Evolutionary conservation across 148 eudicot genomes (phyloP), one percentile per base, ranked within the genome.

Genomic region (Linanthus parryae): DNA sequence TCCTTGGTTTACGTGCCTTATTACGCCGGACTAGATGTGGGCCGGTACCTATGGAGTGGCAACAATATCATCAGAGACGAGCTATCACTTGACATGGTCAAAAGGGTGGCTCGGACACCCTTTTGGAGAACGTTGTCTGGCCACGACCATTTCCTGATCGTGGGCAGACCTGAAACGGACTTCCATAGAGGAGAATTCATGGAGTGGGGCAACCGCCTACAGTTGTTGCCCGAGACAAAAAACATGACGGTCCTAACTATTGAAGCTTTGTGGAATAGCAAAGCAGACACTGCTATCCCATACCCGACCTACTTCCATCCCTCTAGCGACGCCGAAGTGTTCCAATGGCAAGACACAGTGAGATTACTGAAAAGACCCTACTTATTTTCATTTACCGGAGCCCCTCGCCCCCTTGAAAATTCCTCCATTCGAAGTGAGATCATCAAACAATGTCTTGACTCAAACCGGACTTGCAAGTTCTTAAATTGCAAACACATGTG

Each of bases 231-330:
- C 0, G 71, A 66, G 44, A 46, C 73, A 3, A 69, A 47, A 33
- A 71, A 70, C 52, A 66, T 78, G 70, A 61, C 83, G 2, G 68
- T 71, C 14, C 56, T 81, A 3, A 66, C 61, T 0, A 76, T 81
- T 14, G 88, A 85, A 40, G 65, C 85, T 2, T 66, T 73, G 48
- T 26, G 34, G 33, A 25, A 35, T 48, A 48, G n/a, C 0, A 65
- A 33, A 9, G 71, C 64, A 20, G 96, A 87, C 53, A 71, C 76
- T 3, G 80, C 83, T 5, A 82, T 87, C 16, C 92, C 96, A n/a
- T 87, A 87, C 47, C 95, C 91, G 26, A 2, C 34, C 5, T 48
- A 14, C 9, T 48, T 48, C 17, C 52, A 48, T n/a, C 52, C 52
- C 8, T 25, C 33, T 2, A 48, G 22, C 15, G 52, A 48, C 19